Evolutionary conservation across 345 rosid genomes (phyloP).

Genomic region (Euclidium syriacum): DNA sequence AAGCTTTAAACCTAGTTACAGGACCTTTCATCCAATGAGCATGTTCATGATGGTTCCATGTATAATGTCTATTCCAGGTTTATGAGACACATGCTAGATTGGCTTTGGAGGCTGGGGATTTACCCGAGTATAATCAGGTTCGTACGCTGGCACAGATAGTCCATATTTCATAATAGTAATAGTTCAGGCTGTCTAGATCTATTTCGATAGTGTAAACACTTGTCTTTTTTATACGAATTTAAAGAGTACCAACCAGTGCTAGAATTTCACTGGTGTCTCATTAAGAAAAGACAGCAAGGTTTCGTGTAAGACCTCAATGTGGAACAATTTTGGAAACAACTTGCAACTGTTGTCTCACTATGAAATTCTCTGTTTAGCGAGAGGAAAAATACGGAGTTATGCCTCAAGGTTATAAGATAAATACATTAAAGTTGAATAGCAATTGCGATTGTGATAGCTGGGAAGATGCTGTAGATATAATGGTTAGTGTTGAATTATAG

Average conservation of each 20-base stretch:
- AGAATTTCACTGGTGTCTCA: background rate
- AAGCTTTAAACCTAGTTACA: background rate
- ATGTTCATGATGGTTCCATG: slow-evolving; percentile 15
- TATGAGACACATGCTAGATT: slow-evolving; percentile 98
- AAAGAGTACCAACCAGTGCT: background rate
- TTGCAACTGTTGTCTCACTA: background rate
- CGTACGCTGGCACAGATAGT: slow-evolving; percentile 15
- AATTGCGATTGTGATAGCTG: background rate
- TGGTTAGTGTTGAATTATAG: background rate
- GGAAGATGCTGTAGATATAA: background rate
- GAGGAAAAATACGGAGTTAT: background rate
- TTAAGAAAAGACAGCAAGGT: background rate
- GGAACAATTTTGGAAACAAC: background rate
- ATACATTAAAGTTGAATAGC: background rate
- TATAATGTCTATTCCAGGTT: slow-evolving; percentile 50
- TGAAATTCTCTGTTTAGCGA: background rate
- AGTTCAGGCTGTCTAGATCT: slow-evolving; percentile 1
- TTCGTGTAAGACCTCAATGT: background rate
- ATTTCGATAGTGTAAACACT: background rate
- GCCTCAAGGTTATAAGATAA: background rate
- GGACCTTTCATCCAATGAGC: background rate
- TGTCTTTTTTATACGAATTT: background rate
- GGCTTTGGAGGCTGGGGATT: slow-evolving; percentile 88
- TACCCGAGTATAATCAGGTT: slow-evolving; percentile 98
- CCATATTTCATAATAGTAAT: slow-evolving; percentile 5